Conservation (phyloP, 176 grass and related monocot genomes). For the Triticum monococcum region DNA sequence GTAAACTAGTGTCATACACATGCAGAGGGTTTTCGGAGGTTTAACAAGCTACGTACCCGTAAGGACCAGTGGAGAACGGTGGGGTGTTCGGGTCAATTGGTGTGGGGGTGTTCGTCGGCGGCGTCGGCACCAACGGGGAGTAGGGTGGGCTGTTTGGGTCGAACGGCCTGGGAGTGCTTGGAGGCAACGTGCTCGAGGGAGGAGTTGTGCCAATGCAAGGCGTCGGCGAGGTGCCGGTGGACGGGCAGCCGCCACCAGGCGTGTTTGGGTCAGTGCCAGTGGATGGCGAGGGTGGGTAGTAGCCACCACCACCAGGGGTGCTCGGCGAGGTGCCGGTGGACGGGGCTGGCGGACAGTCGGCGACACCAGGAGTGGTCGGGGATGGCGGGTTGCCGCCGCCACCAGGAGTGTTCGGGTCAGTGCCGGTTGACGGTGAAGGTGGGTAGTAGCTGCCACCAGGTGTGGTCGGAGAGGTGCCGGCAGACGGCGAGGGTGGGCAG, state of each 20-base stretch:
- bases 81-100: conserved; percentile 72
- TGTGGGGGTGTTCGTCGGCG: conserved; percentile 47
- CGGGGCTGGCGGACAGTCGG: conserved; percentile 7
- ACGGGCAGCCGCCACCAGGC: conserved; percentile 16
- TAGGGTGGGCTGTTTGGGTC: conserved; percentile 64
- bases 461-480: conserved; percentile 7
- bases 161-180: conserved; percentile 50
- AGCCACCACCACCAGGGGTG: not conserved
- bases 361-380: not conserved
- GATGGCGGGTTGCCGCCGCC: conserved; percentile 21
- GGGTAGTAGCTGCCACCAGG: conserved; percentile 26
- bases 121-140: conserved; percentile 49
- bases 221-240: not conserved
- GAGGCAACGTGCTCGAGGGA: conserved; percentile 14
- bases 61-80: conserved; percentile 58
- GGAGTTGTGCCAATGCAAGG: conserved; percentile 25
- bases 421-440: conserved; percentile 18
- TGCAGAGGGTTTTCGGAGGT: not conserved
- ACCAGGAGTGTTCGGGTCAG: not conserved
- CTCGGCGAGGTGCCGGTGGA: conserved; percentile 10
- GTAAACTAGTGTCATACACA: not conserved
- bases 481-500: not conserved
- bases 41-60: conserved; percentile 48
- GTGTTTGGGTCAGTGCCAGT: conserved; percentile 8
- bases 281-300: conserved; percentile 19